Base-by-base conservation (phyloP, 768 basidiomycete species). In the Tephrocybe sp. region DNA sequence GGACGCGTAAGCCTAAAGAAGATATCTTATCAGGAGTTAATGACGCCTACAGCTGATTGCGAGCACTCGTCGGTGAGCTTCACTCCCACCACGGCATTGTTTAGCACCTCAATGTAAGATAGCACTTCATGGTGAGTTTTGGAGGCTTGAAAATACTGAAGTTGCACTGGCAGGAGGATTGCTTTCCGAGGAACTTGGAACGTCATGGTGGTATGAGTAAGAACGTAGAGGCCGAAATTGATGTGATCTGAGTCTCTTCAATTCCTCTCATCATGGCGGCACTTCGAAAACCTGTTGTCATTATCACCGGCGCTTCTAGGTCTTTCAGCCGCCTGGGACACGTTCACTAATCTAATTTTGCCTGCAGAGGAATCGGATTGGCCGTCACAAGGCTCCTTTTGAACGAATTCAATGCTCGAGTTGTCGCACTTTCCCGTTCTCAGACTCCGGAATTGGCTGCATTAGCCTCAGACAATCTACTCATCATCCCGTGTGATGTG, bases 261-360 rank as follows among this genome's bases (percentile, higher is more conserved):
- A 30, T 55, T 50, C 58, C 53, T n/a, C n/a, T n/a, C n/a, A 44
- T 28, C 30, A 37, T 28, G 32, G 42, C 51, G 51, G 7, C 49
- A 28, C 39, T 43, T 30, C 55, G 61, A 39, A 77, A 71, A 53
- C 83, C 85, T 4, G 81, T 88, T 47, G 75, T 94, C 26, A 65
- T 94, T 48, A 76, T 96, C 57, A 90, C 93, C 51, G 94, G 95
- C 48, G 93, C 90, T 17, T 94, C 90, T 48, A 90, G 78, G 88
- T 89, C 56, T 53, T 26, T 45, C 9, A 53, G 34, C 32, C 10
- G 18, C 21, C 33, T 44, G n/a, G 11, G 3, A 14, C 26, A 17
- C 24, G 53, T 36, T 38, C 14, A 11, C 44, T 50, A 32, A 37
- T 33, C 36, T 54, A 32, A 45, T 37, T 50, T 25, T 51, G 45